phyloP scores from a whole-genome alignment of 352 stramenopile genomes.

The Phytophthora kernoviae region DNA sequence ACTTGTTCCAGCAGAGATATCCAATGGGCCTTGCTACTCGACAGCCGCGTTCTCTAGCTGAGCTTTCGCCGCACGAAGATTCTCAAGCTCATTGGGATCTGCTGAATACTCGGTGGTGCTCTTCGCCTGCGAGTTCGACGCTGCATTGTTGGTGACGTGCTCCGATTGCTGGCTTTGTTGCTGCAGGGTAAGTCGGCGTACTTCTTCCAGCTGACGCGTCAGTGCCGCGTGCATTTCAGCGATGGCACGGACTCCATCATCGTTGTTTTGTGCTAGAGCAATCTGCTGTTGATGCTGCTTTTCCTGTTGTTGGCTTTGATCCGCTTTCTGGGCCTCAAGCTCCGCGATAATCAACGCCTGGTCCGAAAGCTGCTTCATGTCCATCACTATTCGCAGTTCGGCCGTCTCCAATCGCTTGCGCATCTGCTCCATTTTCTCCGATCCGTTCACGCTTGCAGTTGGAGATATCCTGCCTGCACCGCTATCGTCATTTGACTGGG shows the following conservation, averaged over 20 bases:
- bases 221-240: conserved; percentile 49
- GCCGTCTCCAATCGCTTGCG: conserved; percentile 9
- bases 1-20: conserved; percentile 50
- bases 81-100: conserved; percentile 14
- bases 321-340: conserved; percentile 20
- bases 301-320: conserved; percentile 9
- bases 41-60: conserved; percentile 46
- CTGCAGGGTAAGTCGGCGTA: conserved; percentile 35
- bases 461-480: background rate
- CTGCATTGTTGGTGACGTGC: background rate
- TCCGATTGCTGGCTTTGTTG: conserved; percentile 12
- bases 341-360: conserved; percentile 24
- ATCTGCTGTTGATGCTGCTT: conserved; percentile 2
- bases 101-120: background rate
- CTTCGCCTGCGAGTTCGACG: background rate
- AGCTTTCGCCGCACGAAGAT: conserved; percentile 31
- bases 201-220: conserved; percentile 47
- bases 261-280: conserved; percentile 4
- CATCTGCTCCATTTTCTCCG: conserved; percentile 4
- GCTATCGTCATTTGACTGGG: background rate
- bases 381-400: conserved; percentile 20
- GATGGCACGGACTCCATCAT: conserved; percentile 22
- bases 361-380: conserved; percentile 27
- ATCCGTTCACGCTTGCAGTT: conserved; percentile 1
- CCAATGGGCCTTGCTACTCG: conserved; percentile 47